Evolutionary conservation across 2,329 filamentous ascomycete species (phyloP).

Genomic region (Aspergillus sp.): DNA sequence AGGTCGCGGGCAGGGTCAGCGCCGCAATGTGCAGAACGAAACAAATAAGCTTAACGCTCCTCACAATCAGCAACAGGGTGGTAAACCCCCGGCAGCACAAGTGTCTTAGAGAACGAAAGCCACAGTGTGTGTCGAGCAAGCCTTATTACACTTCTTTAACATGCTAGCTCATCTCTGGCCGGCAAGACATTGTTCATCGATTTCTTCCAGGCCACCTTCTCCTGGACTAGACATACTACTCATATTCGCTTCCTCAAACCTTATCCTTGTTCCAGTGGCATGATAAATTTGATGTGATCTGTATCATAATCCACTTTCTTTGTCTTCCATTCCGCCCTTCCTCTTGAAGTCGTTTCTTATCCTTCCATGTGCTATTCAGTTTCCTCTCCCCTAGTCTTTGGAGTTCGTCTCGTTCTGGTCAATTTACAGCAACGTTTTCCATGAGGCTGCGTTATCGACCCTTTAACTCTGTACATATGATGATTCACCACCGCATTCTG

Average conservation of each 20-base stretch:
- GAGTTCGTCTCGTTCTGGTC: not conserved
- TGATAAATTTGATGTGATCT: not conserved
- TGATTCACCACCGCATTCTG: not conserved
- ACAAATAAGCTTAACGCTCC: constrained; percentile 26
- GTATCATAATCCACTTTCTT: not conserved
- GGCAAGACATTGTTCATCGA: not conserved
- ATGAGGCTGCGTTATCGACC: constrained; percentile 5
- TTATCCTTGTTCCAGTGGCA: not conserved
- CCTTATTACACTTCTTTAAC: not conserved
- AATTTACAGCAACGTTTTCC: not conserved
- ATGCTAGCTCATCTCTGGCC: not conserved
- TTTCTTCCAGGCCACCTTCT: not conserved
- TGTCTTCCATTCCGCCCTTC: not conserved
- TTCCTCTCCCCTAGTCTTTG: not conserved
- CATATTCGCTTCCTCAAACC: not conserved
- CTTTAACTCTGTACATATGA: constrained; percentile 14
- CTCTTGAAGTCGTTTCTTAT: not conserved
- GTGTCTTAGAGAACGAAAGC: constrained; percentile 25
- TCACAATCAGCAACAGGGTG: constrained; percentile 27
- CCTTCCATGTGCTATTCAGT: not conserved
- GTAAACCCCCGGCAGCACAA: constrained; percentile 31
- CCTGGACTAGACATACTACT: not conserved
- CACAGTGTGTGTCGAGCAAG: not conserved
- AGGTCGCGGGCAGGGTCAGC: constrained; percentile 44
- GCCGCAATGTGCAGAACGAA: constrained; percentile 37